These are phyloP conservation scores for Discostella pseudostelligera DNA, from an alignment of 108 stramenopile genomes.

Conservation along the genomic window DNA sequence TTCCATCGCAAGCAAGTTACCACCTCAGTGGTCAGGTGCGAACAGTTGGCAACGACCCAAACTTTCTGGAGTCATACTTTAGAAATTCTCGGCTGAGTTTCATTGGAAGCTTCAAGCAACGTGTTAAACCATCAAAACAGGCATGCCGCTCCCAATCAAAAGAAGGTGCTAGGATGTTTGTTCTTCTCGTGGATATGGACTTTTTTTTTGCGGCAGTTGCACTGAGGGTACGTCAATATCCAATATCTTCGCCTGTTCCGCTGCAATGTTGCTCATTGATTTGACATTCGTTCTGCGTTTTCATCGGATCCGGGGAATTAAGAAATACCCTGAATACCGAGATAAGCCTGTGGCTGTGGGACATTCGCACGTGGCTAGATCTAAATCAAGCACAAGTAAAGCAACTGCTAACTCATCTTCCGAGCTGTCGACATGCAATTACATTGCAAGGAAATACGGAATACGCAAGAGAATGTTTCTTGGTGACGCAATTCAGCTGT, in stretches of 20 bases:
- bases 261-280: too few relatives aligned
- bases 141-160: slow-evolving; percentile 16
- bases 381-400: slow-evolving; percentile 1
- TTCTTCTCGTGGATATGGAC: slow-evolving; percentile 96
- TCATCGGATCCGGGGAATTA: too few relatives aligned
- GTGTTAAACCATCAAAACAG: slow-evolving; percentile 20
- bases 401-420: slow-evolving; percentile 64
- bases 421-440: slow-evolving; percentile 94
- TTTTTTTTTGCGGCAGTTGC: slow-evolving; percentile 93
- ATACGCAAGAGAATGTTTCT: slow-evolving; percentile 93
- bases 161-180: slow-evolving; percentile 53
- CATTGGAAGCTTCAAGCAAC: slow-evolving; percentile 82
- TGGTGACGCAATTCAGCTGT: slow-evolving; percentile 77
- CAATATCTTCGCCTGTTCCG: too few relatives aligned
- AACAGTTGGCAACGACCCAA: slow-evolving; percentile 76
- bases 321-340: slow-evolving; percentile 78
- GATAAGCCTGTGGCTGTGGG: slow-evolving; percentile 88
- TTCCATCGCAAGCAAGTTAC: slow-evolving; percentile 35
- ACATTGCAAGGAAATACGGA: slow-evolving; percentile 86
- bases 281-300: too few relatives aligned
- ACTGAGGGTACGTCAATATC: too few relatives aligned
- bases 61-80: slow-evolving; percentile 78
- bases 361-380: slow-evolving; percentile 55
- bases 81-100: slow-evolving; percentile 65
- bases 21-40: slow-evolving; percentile 32